These are phyloP conservation scores for Ottelia alismoides DNA, from an alignment of 106 monocot species.

Conservation along the genomic window DNA sequence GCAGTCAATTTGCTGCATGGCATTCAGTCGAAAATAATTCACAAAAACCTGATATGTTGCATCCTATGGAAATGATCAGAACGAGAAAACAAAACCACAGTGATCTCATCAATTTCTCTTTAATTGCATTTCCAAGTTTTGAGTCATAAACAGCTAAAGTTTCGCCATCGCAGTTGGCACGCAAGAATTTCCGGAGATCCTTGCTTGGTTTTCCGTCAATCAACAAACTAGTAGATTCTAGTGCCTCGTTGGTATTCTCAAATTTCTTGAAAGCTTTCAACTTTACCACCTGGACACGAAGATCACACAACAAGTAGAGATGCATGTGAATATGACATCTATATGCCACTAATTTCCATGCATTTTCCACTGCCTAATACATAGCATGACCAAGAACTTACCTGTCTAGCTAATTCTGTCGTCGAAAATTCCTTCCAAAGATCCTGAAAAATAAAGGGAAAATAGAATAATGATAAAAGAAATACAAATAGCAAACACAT, in stretches of 20 bases:
- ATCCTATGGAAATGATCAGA: background rate
- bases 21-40: too few species aligned
- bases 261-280: conserved; percentile 84
- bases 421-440: conserved; percentile 56
- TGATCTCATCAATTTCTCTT: conserved; percentile 56
- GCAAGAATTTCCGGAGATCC: too few species aligned
- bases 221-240: conserved; percentile 48
- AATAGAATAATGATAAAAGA: too few species aligned
- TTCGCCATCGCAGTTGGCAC: conserved; percentile 61
- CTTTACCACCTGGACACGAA: conserved; percentile 40
- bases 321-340: conserved; percentile 1
- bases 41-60: too few species aligned
- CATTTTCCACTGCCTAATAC: too few species aligned
- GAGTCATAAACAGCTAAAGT: conserved; percentile 79
- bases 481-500: too few species aligned
- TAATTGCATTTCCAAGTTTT: conserved; percentile 77
- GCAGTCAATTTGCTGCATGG: conserved; percentile 68
- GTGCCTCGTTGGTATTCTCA: conserved; percentile 75
- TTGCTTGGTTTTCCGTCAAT: too few species aligned
- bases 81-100: too few species aligned
- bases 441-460: conserved; percentile 41
- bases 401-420: conserved; percentile 64
- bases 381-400: too few species aligned
- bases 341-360: too few species aligned
- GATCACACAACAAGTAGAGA: too few species aligned